phyloP scores from a whole-genome alignment of 441 rosid species.

The Populus hybrid region DNA sequence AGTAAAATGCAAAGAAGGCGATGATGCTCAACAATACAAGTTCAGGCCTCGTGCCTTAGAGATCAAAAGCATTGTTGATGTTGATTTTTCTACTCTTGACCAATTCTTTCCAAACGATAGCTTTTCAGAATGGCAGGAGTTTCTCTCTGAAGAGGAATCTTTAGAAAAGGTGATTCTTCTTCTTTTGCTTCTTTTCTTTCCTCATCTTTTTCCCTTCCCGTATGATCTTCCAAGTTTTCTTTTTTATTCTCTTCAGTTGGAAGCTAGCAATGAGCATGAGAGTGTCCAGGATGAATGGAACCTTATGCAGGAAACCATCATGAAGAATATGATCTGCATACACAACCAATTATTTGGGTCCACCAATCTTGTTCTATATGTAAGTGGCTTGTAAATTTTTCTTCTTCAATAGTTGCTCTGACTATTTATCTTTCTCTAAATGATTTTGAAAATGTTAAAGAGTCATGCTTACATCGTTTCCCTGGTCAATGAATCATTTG shows the following conservation, averaged over 20 bases:
- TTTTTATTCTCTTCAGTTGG: slow-evolving; percentile 41
- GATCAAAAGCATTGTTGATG: slow-evolving; percentile 74
- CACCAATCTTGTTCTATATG: slow-evolving; percentile 49
- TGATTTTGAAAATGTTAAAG: slow-evolving; percentile 2
- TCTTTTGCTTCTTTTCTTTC: slow-evolving; percentile 6
- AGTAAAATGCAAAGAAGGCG: slow-evolving; percentile 58
- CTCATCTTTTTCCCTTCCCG: background rate
- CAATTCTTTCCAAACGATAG: slow-evolving; percentile 56
- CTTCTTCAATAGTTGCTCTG: background rate
- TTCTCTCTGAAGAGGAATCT: slow-evolving; percentile 61
- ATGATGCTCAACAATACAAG: slow-evolving; percentile 57
- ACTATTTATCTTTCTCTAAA: background rate
- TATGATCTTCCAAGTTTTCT: slow-evolving; percentile 2
- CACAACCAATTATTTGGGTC: slow-evolving; percentile 90
- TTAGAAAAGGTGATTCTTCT: slow-evolving; percentile 46
- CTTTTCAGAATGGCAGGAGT: slow-evolving; percentile 75
- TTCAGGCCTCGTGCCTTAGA: slow-evolving; percentile 81
- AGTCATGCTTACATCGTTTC: background rate
- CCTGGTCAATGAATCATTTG: background rate
- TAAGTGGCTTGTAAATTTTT: slow-evolving; percentile 35
- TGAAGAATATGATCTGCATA: slow-evolving; percentile 51
- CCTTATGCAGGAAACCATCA: slow-evolving; percentile 51
- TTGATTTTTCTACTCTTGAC: slow-evolving; percentile 62
- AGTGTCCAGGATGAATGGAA: slow-evolving; percentile 74
- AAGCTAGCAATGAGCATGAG: slow-evolving; percentile 40